phyloP scores from a whole-genome alignment of 1,139 yeast genomes.

The Pichia sp. region DNA sequence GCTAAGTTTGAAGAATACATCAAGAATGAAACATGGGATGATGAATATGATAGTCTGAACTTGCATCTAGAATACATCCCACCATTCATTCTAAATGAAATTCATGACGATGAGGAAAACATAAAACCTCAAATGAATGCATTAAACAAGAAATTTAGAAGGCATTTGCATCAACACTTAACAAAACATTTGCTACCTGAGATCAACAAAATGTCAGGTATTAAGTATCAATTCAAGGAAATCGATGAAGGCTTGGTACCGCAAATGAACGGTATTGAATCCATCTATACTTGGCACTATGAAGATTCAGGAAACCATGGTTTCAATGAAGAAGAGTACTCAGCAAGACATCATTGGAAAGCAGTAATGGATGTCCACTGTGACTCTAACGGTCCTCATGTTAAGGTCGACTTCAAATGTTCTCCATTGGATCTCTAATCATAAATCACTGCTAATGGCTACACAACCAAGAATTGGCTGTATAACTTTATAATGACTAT shows the following conservation, averaged over 20 bases:
- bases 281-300: slow-evolving; percentile 37
- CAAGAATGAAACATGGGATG: slow-evolving; percentile 69
- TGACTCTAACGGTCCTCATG: slow-evolving; percentile 47
- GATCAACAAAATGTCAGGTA: slow-evolving; percentile 54
- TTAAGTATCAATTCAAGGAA: slow-evolving; percentile 27
- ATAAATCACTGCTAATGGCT: too few relatives aligned
- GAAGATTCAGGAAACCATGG: slow-evolving; percentile 48
- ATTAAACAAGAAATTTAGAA: slow-evolving; percentile 61
- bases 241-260: slow-evolving; percentile 31
- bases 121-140: slow-evolving; percentile 68
- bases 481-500: too few relatives aligned
- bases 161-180: slow-evolving; percentile 70
- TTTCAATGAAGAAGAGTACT: slow-evolving; percentile 40
- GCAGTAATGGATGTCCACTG: slow-evolving; percentile 46
- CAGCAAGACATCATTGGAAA: slow-evolving; percentile 44
- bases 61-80: slow-evolving; percentile 64
- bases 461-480: too few relatives aligned
- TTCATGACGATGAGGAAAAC: slow-evolving; percentile 64
- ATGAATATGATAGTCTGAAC: slow-evolving; percentile 61
- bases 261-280: slow-evolving; percentile 24
- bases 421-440: slow-evolving; percentile 3
- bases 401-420: slow-evolving; percentile 39
- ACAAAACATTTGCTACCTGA: slow-evolving; percentile 65
- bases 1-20: slow-evolving; percentile 58
- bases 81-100: slow-evolving; percentile 60